A percentile compares a stretch with the other conserved stretches of the same genome.
Conservation (phyloP, 148 eudicot genomes). For the Pouteria glomerata region DNA sequence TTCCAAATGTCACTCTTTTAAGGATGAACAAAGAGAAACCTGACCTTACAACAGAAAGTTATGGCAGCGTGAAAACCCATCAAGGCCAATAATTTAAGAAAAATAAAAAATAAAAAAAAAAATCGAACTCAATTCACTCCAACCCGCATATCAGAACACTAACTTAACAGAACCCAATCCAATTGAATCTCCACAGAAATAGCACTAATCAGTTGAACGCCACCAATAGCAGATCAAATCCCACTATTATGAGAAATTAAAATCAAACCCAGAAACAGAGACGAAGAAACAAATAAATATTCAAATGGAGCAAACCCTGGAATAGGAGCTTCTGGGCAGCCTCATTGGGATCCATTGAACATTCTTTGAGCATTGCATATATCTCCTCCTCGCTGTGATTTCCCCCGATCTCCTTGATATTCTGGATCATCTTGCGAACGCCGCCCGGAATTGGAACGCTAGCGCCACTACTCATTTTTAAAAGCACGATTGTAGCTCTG, state of each 20-base stretch:
- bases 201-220: not conserved
- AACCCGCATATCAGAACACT: not conserved
- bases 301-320: constrained; percentile 17
- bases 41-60: not conserved
- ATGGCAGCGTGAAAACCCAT: not conserved
- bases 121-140: not conserved
- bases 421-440: constrained; percentile 44
- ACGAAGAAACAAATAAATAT: not conserved
- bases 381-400: constrained; percentile 58
- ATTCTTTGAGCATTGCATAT: constrained; percentile 64
- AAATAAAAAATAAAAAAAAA: too few relatives aligned
- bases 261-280: not conserved
- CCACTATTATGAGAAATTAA: not conserved
- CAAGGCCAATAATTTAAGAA: not conserved
- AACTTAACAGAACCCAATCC: not conserved
- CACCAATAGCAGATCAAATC: constrained; percentile 8
- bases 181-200: not conserved
- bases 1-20: not conserved
- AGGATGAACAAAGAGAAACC: not conserved
- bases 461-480: constrained; percentile 46
- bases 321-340: constrained; percentile 50
- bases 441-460: constrained; percentile 50
- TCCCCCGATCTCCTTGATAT: constrained; percentile 57
- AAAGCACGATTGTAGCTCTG: not conserved
- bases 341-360: constrained; percentile 78